phyloP scores from a whole-genome alignment of 441 rosid genomes.

The Populus hybrid region DNA sequence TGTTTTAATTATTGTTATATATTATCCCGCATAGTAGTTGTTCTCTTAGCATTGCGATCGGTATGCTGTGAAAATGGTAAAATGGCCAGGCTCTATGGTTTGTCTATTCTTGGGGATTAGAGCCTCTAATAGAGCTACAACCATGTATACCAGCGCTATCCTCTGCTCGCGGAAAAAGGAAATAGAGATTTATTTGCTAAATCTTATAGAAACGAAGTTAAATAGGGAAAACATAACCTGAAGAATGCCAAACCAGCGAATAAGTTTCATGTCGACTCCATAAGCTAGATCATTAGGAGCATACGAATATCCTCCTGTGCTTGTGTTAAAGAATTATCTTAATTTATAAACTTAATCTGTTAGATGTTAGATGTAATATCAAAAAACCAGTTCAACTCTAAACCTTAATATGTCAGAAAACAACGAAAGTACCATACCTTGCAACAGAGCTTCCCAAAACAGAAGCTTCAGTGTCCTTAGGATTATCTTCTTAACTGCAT shows the following conservation, averaged over 20 bases:
- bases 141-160: slow-evolving; percentile 58
- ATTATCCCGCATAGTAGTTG: background rate
- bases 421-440: slow-evolving; percentile 33
- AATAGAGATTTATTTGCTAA: background rate
- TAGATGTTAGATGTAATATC: too few species aligned
- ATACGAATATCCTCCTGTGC: slow-evolving; percentile 67
- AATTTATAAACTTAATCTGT: too few species aligned
- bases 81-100: slow-evolving; percentile 32
- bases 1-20: too few species aligned
- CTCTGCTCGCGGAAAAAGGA: slow-evolving; percentile 39
- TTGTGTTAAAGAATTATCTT: too few species aligned
- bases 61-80: slow-evolving; percentile 55
- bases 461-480: slow-evolving; percentile 67
- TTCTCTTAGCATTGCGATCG: slow-evolving; percentile 53
- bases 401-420: too few species aligned
- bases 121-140: slow-evolving; percentile 61
- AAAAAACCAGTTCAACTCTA: background rate
- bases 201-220: background rate
- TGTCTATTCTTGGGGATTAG: slow-evolving; percentile 53
- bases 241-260: slow-evolving; percentile 72
- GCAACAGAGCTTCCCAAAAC: slow-evolving; percentile 69
- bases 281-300: slow-evolving; percentile 52
- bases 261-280: slow-evolving; percentile 63
- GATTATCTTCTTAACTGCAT: slow-evolving; percentile 47
- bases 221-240: slow-evolving; percentile 34